Conservation (phyloP, 2,329 filamentous ascomycete genomes). For the Proliferodiscus dingleyae region DNA sequence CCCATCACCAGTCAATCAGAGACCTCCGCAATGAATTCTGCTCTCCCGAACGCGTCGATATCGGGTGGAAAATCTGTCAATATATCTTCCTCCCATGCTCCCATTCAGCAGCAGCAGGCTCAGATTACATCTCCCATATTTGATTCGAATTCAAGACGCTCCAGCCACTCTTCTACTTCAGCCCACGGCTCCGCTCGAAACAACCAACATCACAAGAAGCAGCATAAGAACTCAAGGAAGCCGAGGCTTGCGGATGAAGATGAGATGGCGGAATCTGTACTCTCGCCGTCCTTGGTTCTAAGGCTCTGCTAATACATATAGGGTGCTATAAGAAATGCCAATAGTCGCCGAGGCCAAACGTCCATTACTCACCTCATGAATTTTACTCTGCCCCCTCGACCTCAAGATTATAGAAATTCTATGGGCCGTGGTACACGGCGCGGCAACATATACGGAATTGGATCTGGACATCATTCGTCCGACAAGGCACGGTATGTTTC, state of each 20-base stretch:
- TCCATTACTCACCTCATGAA: constrained; percentile 97
- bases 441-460: constrained; percentile 76
- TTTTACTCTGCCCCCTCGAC: constrained; percentile 75
- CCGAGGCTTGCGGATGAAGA: constrained; percentile 77
- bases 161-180: constrained; percentile 17
- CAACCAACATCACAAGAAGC: constrained; percentile 69
- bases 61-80: constrained; percentile 30
- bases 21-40: constrained; percentile 31
- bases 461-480: constrained; percentile 81
- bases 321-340: constrained; percentile 54
- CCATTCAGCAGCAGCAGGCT: constrained; percentile 27
- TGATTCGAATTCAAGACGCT: constrained; percentile 27
- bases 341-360: constrained; percentile 81
- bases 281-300: constrained; percentile 30
- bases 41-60: constrained; percentile 25
- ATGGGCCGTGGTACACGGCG: constrained; percentile 49
- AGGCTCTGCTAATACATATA: constrained; percentile 13
- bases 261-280: constrained; percentile 74
- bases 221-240: constrained; percentile 77
- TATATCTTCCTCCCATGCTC: constrained; percentile 26
- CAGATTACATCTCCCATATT: constrained; percentile 26
- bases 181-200: constrained; percentile 56
- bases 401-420: constrained; percentile 50
- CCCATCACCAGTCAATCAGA: too few species aligned
- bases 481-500: constrained; percentile 76